Conservation (phyloP, 2,329 filamentous ascomycete species). For the Exophiala viscosa region DNA sequence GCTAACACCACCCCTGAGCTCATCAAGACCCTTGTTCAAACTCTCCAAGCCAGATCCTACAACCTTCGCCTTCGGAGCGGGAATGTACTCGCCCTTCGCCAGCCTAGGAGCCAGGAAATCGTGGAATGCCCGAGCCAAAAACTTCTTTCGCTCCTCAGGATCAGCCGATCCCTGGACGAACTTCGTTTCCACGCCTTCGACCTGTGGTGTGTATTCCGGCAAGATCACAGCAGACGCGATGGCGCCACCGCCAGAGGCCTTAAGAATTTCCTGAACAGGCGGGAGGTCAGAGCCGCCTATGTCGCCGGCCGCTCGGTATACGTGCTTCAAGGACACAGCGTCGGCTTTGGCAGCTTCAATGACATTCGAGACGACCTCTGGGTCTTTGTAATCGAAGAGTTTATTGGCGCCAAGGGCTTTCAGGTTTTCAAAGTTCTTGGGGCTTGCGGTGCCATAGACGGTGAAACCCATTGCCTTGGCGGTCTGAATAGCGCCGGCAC, state of each 20-base stretch:
- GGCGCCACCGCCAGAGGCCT: conserved; percentile 18
- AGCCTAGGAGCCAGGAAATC: conserved; percentile 8
- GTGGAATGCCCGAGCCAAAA: conserved; percentile 2
- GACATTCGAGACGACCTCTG: conserved; percentile 33
- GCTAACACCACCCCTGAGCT: conserved; percentile 11
- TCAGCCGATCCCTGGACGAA: conserved; percentile 5
- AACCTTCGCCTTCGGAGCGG: conserved; percentile 2
- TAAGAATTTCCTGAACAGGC: conserved; percentile 34
- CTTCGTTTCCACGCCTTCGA: conserved; percentile 22
- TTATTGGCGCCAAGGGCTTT: conserved; percentile 36
- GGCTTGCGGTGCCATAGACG: conserved; percentile 40
- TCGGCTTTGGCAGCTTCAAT: conserved; percentile 27
- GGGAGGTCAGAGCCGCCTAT: conserved; percentile 31
- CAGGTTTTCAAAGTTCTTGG: conserved; percentile 38
- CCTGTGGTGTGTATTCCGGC: conserved; percentile 6
- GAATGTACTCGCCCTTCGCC: conserved; percentile 1
- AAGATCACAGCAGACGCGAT: conserved; percentile 20
- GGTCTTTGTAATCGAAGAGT: conserved; percentile 41
- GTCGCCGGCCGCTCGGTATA: conserved; percentile 31
- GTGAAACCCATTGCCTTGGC: conserved; percentile 38
- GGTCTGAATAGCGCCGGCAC: conserved; percentile 39
- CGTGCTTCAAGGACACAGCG: conserved; percentile 14
- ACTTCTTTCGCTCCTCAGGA: not conserved
- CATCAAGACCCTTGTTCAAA: conserved; percentile 7
- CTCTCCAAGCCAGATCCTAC: not conserved